Percentiles rank a stretch among this genome's conserved stretches.
Evolutionary conservation across 768 basidiomycete genomes (phyloP).

Genomic region (Macrolepiota fuliginosa): DNA sequence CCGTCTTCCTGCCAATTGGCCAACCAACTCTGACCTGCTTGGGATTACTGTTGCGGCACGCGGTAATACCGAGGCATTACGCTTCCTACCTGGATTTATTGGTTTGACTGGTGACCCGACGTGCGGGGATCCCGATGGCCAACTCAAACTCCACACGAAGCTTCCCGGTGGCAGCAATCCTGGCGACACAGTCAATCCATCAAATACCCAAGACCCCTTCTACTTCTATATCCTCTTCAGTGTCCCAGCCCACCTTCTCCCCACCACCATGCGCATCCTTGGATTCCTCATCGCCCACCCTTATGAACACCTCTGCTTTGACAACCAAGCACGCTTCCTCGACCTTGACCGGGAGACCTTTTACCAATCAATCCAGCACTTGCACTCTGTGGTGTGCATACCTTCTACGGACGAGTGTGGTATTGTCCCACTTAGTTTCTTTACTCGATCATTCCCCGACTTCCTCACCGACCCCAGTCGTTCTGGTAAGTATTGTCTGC

Average conservation of each 20-base stretch:
- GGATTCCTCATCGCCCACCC: neutral
- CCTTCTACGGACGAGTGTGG: too few species aligned
- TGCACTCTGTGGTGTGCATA: too few species aligned
- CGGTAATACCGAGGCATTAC: neutral
- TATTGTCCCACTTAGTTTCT: too few species aligned
- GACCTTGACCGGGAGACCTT: neutral
- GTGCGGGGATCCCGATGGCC: neutral
- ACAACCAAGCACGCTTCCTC: neutral
- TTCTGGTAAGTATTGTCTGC: too few species aligned
- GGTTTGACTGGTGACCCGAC: neutral
- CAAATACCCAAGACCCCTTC: neutral
- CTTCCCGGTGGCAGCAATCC: neutral
- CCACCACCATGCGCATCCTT: slow-evolving; percentile 7
- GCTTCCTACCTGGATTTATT: neutral
- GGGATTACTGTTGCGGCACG: neutral
- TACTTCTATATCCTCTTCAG: neutral
- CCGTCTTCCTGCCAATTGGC: neutral
- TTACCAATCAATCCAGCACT: too few species aligned
- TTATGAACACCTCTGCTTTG: neutral
- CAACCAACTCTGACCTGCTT: neutral
- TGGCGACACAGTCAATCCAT: neutral
- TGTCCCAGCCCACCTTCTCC: neutral
- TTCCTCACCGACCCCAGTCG: too few species aligned
- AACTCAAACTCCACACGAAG: neutral
- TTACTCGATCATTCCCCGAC: too few species aligned